A percentile compares a stretch with the other conserved stretches of the same genome.
Evolutionary conservation across 441 rosid genomes (phyloP).

Genomic region (Brassica balearica): DNA sequence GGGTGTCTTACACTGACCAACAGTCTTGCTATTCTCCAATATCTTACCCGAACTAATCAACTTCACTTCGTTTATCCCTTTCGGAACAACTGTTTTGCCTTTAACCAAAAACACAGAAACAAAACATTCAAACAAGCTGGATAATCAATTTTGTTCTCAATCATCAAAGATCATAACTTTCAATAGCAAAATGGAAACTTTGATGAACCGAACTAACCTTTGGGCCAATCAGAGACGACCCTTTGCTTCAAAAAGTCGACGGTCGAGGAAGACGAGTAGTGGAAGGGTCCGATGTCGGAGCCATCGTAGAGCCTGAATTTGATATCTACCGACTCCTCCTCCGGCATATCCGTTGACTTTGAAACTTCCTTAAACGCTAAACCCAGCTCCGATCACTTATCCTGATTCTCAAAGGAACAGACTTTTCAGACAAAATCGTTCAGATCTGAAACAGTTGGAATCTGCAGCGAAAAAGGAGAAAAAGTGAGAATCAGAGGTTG

Average conservation of each 20-base stretch:
- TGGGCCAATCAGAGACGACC: constrained; percentile 95
- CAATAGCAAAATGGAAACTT: not conserved
- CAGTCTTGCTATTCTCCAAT: constrained; percentile 82
- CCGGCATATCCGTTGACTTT: constrained; percentile 70
- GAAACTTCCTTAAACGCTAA: constrained; percentile 24
- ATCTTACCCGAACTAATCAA: constrained; percentile 87
- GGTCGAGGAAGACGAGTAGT: constrained; percentile 82
- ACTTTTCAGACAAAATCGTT: not conserved
- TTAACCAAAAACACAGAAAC: constrained; percentile 7
- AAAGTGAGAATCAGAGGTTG: constrained; percentile 36
- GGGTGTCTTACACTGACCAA: constrained; percentile 84
- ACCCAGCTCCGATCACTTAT: constrained; percentile 34
- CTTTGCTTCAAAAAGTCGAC: constrained; percentile 89
- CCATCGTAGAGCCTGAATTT: constrained; percentile 93
- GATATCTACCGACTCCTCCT: constrained; percentile 81
- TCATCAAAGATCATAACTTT: constrained; percentile 1
- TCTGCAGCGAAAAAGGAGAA: not conserved
- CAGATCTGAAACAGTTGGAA: constrained; percentile 37
- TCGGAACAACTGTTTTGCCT: constrained; percentile 85
- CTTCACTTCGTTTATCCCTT: constrained; percentile 81
- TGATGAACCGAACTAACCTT: constrained; percentile 52
- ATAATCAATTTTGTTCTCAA: not conserved
- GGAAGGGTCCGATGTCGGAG: constrained; percentile 92
- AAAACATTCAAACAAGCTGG: not conserved
- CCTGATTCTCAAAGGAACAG: constrained; percentile 13